Evolutionary conservation across 1,284 basidiomycete genomes (phyloP).

Genomic region (Hypsizygus ulmarius): DNA sequence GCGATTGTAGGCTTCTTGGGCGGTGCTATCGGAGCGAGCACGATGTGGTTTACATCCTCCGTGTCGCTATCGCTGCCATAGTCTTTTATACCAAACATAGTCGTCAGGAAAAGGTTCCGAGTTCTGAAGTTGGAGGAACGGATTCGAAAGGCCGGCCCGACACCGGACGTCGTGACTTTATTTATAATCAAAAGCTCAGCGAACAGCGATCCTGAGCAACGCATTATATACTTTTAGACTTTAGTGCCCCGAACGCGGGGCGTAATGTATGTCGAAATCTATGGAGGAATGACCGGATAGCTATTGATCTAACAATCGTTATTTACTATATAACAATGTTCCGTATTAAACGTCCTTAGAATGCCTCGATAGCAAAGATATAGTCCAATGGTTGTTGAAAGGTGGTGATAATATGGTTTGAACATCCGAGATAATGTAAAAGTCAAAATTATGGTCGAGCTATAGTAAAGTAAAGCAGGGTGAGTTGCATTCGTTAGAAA

Average conservation of each 20-base stretch:
- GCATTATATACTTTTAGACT: no score
- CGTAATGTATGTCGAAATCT: no score
- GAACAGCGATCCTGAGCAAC: no score
- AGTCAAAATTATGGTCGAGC: slow-evolving; percentile 35
- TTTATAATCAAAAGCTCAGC: no score
- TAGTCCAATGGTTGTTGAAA: slow-evolving; percentile 9
- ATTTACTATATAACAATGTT: slow-evolving; percentile 4
- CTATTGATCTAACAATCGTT: slow-evolving; percentile 13
- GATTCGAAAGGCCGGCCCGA: no score
- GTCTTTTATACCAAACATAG: slow-evolving; percentile 70
- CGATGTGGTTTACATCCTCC: slow-evolving; percentile 47
- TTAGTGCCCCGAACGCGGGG: no score
- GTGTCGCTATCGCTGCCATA: slow-evolving; percentile 69
- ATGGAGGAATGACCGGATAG: not conserved
- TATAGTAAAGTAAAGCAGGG: slow-evolving; percentile 8
- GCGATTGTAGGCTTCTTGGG: slow-evolving; percentile 36
- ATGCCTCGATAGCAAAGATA: slow-evolving; percentile 3
- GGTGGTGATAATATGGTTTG: slow-evolving; percentile 2
- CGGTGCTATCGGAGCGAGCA: slow-evolving; percentile 7
- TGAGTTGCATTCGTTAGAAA: not conserved
- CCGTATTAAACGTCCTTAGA: slow-evolving; percentile 10
- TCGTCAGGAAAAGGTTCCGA: no score
- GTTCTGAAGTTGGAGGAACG: no score
- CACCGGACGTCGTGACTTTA: no score
- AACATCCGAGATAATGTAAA: not conserved